Conservation (phyloP, 2,329 filamentous ascomycete genomes). For the Arthrobotrys pseudoclavata region DNA sequence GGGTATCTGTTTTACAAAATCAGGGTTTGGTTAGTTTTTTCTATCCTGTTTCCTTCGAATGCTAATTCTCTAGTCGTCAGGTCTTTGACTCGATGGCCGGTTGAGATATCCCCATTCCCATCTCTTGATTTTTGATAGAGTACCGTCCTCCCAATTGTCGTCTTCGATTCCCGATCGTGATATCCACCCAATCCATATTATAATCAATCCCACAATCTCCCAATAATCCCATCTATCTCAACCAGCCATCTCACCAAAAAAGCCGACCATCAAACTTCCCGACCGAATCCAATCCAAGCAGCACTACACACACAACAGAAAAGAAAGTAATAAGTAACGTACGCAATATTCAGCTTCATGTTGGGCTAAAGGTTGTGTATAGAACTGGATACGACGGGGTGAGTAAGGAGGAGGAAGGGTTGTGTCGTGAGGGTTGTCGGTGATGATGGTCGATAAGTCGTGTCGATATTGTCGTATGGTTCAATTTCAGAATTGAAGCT, state of each 20-base stretch:
- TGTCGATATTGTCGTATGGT: slow-evolving; percentile 25
- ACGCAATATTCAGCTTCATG: slow-evolving; percentile 60
- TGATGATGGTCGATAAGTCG: slow-evolving; percentile 12
- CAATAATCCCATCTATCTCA: slow-evolving; percentile 19
- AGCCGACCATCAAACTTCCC: not conserved
- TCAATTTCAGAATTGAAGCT: slow-evolving; percentile 18
- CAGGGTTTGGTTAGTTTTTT: not conserved
- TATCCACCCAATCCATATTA: not conserved
- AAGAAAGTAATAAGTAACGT: slow-evolving; percentile 31
- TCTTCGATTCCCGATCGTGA: slow-evolving; percentile 8
- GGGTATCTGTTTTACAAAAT: slow-evolving; percentile 73
- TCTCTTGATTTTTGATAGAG: not conserved
- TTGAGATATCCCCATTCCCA: slow-evolving; percentile 15
- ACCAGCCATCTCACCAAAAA: slow-evolving; percentile 18
- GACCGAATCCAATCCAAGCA: not conserved
- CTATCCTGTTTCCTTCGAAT: not conserved
- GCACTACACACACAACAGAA: not conserved
- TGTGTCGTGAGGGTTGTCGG: not conserved
- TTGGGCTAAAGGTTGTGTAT: slow-evolving; percentile 45
- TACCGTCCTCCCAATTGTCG: not conserved
- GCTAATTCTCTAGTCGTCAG: not conserved
- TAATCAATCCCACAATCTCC: slow-evolving; percentile 6
- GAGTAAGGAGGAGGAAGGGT: slow-evolving; percentile 4
- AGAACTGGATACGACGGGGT: slow-evolving; percentile 38
- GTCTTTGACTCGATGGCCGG: slow-evolving; percentile 6